phyloP scores from a whole-genome alignment of 768 basidiomycete species.

The Kwoniella shandongensis region DNA sequence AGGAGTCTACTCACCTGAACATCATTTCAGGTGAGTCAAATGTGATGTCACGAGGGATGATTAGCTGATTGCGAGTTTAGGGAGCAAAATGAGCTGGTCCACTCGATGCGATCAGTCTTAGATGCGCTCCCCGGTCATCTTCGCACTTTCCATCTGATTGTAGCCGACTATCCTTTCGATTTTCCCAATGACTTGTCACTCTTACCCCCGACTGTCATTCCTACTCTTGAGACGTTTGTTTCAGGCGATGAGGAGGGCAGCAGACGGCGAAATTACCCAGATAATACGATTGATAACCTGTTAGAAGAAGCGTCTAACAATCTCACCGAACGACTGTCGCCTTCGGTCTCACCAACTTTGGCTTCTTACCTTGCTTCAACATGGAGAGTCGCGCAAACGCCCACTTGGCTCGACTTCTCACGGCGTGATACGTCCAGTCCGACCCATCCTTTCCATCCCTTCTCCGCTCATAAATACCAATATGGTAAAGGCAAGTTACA shows the following conservation, averaged over 20 bases:
- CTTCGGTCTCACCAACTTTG: slow-evolving; percentile 23
- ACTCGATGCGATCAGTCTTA: slow-evolving; percentile 50
- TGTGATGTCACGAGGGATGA: too few species aligned
- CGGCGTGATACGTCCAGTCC: slow-evolving; percentile 35
- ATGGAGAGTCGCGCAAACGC: slow-evolving; percentile 47
- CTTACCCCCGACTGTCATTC: slow-evolving; percentile 23
- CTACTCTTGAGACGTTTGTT: slow-evolving; percentile 24
- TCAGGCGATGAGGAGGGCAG: too few species aligned
- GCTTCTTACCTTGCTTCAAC: slow-evolving; percentile 22
- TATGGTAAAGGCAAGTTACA: slow-evolving; percentile 3
- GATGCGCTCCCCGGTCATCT: slow-evolving; percentile 41
- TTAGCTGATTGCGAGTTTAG: slow-evolving; percentile 16
- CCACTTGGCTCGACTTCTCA: slow-evolving; percentile 47
- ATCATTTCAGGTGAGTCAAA: slow-evolving; percentile 50
- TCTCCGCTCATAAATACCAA: slow-evolving; percentile 14
- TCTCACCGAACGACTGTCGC: background rate
- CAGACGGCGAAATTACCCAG: background rate
- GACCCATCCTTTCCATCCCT: slow-evolving; percentile 41
- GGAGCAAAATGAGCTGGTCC: slow-evolving; percentile 47
- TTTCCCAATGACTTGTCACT: slow-evolving; percentile 25
- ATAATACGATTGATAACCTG: background rate
- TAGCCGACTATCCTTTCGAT: slow-evolving; percentile 40
- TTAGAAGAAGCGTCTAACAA: background rate
- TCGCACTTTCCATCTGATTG: slow-evolving; percentile 43
- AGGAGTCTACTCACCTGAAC: slow-evolving; percentile 43